Evolutionary conservation across 2,329 filamentous ascomycete species (phyloP), one percentile per base, ranked within the genome.

Genomic region (Parascedosporium putredinis): DNA sequence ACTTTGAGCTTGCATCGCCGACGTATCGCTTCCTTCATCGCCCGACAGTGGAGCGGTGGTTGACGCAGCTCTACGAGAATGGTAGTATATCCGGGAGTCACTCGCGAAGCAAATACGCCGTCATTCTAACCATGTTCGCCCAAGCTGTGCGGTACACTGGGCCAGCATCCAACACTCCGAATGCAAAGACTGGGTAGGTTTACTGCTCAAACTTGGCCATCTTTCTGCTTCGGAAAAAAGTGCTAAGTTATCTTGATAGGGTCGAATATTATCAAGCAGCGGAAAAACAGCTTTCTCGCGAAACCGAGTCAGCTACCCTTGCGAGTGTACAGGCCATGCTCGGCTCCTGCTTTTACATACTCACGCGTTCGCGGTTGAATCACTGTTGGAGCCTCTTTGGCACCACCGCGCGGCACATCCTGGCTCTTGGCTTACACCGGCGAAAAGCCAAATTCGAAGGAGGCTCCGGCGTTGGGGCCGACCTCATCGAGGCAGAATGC

Each of bases 301-400:
- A 71, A 43, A 62, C 60, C 7, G 69, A 68, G 1, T 60, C 60
- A 2, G 62, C 68, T 8, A 59, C 64, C 3, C 55, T 71, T 4
- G 62, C 63, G 4, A 69, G 67, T 24, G 63, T 69, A 0, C 69
- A 72, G 53, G 68, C 68, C 3, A 62, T 67, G 0, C 54, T 74
- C 0, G 55, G 60, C 0, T 69, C 72, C 54, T 70, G 68, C 29
- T 67, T 67, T 25, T 74, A 70, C 48, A 60, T 74, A 1, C 61
- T 73, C 1, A 60, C 67, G 0, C 66, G 64, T 5, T 73, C 70
- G 3, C 67, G 71, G 2, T 63, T 74, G 54, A 73, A 73, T 47
- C 67, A 72, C 36, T 70, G 66, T 51, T 74, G 70, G 71, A 70
- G 61, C 40, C 59, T 68, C 0, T 74, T 74, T 8, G 71, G 71